Conservation (phyloP, 345 rosid species). For the Chamaenerion angustifolium region DNA sequence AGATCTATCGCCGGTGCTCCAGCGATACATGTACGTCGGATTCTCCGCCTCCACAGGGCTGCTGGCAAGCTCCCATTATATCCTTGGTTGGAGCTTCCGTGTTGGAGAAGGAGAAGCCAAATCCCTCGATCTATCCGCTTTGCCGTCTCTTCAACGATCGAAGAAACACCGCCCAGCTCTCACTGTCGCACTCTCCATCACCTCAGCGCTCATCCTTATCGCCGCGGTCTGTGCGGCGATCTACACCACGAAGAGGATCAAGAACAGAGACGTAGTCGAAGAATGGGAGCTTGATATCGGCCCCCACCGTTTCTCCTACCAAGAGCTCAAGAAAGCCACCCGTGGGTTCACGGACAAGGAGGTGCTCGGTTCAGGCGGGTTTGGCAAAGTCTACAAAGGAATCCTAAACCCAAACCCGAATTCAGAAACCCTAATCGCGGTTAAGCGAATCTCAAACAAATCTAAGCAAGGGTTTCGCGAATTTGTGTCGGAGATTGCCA, state of each 20-base stretch:
- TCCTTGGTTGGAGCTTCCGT: constrained; percentile 70
- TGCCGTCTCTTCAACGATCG: constrained; percentile 39
- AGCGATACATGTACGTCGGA: constrained; percentile 57
- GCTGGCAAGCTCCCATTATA: constrained; percentile 57
- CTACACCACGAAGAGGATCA: constrained; percentile 22
- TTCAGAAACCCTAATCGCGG: constrained; percentile 47
- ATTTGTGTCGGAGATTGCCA: constrained; percentile 69
- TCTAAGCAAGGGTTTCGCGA: constrained; percentile 75
- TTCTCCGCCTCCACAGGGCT: constrained; percentile 81
- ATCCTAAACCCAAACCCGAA: constrained; percentile 16
- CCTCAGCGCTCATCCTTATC: constrained; percentile 12
- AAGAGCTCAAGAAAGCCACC: constrained; percentile 63
- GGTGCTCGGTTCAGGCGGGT: constrained; percentile 70
- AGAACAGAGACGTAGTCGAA: constrained; percentile 48
- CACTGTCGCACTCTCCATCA: constrained; percentile 19
- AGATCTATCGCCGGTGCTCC: constrained; percentile 47
- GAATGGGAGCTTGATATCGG: constrained; percentile 69
- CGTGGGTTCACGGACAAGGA: constrained; percentile 47
- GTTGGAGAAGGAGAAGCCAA: constrained; percentile 37
- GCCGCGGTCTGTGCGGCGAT: constrained; percentile 5
- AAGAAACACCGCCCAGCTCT: constrained; percentile 16
- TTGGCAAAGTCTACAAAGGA: constrained; percentile 73
- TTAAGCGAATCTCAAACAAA: constrained; percentile 57
- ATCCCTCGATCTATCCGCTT: constrained; percentile 32
- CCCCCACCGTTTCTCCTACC: constrained; percentile 51